Evolutionary conservation across 2,329 filamentous ascomycete genomes (phyloP), one percentile per base, ranked within the genome.

Genomic region (Trichocomaceae sp.): DNA sequence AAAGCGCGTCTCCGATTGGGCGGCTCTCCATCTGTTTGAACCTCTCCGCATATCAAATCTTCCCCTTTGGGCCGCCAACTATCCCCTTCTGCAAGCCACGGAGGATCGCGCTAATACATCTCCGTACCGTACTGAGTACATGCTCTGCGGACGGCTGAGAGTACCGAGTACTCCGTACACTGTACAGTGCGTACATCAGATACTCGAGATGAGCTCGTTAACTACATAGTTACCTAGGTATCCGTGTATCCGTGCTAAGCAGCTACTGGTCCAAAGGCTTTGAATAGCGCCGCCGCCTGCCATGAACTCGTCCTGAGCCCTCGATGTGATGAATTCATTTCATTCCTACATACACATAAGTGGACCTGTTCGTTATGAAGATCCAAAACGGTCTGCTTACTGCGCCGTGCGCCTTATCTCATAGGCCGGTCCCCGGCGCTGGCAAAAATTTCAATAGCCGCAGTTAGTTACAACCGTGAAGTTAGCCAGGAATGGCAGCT

Each of bases 81-180:
- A 56, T 42, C 41, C 35, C 61, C 59, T 17, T 55, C 66, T 67
- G 65, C 64, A 67, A 63, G 66, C 66, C 64, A 66, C 64, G 45
- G 26, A 26, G 23, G 23, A 26, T 26, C 26, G 10, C 2, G 7
- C 26, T 29, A 29, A 29, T 29, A 29, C 26, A 29, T 10, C 26
- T 10, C 8, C 26, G 8, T 6, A 29, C 23, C 23, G 7, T 29
- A 8, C 26, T 29, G 4, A 5, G 26, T 29, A 29, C 7, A 29
- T 29, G 10, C 26, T 26, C 3, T 26, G 7, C 23, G 7, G 23
- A 26, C 23, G 7, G 23, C 23, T 26, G 23, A 26, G n/a, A n/a
- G n/a, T n/a, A 26, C 23, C 3, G 23, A 26, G 23, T 26, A 26
- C 23, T n/a, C n/a, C n/a, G n/a, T n/a, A n/a, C n/a, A n/a, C n/a